Conservation (phyloP, 352 stramenopile genomes). For the Phytopythium cucurbitacearum region DNA sequence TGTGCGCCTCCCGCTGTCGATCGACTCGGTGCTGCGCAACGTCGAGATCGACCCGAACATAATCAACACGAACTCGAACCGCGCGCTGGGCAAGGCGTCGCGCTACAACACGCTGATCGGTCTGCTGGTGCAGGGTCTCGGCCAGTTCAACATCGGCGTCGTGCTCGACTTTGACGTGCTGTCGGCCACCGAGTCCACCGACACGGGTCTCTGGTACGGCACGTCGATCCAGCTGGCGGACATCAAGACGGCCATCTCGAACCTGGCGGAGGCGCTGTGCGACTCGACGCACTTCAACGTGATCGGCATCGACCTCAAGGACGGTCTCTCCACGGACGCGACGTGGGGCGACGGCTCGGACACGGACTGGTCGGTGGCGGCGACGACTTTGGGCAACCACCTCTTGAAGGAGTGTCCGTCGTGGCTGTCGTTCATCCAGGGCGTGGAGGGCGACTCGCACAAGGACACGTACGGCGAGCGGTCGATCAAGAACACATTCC, state of each 20-base stretch:
- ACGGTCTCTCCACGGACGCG: slow-evolving; percentile 48
- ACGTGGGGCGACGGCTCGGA: slow-evolving; percentile 77
- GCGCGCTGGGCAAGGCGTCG: slow-evolving; percentile 47
- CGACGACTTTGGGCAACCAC: slow-evolving; percentile 63
- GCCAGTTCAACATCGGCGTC: slow-evolving; percentile 70
- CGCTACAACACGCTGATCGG: slow-evolving; percentile 69
- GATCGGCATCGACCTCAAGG: slow-evolving; percentile 83
- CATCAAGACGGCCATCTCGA: slow-evolving; percentile 78
- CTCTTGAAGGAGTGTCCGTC: slow-evolving; percentile 60
- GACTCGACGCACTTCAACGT: slow-evolving; percentile 83
- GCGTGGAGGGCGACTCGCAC: slow-evolving; percentile 60
- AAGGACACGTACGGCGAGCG: slow-evolving; percentile 56
- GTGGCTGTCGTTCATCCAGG: slow-evolving; percentile 78
- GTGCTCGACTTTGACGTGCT: slow-evolving; percentile 81
- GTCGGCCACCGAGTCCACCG: slow-evolving; percentile 40
- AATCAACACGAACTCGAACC: slow-evolving; percentile 86
- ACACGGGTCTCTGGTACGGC: slow-evolving; percentile 64
- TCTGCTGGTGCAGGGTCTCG: slow-evolving; percentile 59
- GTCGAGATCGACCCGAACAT: slow-evolving; percentile 47
- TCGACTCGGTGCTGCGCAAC: slow-evolving; percentile 72
- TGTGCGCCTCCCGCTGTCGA: slow-evolving; percentile 67
- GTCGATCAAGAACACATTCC: slow-evolving; percentile 65
- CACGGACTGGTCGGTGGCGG: slow-evolving; percentile 69
- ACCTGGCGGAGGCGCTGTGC: slow-evolving; percentile 61
- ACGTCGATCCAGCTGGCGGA: slow-evolving; percentile 66